Base-by-base conservation (phyloP, 2,329 filamentous ascomycete species). In the Gliomastix tumulicola region DNA sequence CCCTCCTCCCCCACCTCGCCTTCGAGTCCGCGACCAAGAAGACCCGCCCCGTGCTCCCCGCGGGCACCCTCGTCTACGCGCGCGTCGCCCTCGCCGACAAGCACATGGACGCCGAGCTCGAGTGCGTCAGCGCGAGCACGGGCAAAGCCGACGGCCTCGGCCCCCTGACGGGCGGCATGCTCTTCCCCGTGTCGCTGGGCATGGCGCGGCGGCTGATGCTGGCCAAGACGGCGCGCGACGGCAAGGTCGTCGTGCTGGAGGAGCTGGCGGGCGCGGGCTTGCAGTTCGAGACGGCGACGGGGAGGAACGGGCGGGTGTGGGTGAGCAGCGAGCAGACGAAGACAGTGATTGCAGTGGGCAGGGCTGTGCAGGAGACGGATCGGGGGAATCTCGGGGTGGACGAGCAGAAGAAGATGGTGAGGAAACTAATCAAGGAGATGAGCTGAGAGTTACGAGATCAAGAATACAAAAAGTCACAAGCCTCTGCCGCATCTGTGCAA, bases 21-120 rank as follows among this genome's bases (percentile, higher is more conserved):
- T 98, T 98, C 57, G 90, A 97, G 61, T 80, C 81, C 44, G 92
- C 88, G 15, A 88, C 84, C 31, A 92, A 89, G 60, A 97, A 97
- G 65, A 95, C 87, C 4, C 75, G 89, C 2, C 92, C 92, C 1
- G 73, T 86, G 44, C 74, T 97, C 30, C 67, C 71, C 20, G 54
- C 77, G 12, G 88, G 88, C 25, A 79, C 87, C 36, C 66, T 96
- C 20, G 87, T 97, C 23, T 97, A 97, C 63, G 90, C 89, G 25
- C 84, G 90, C 43, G 79, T 98, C 30, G 69, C 76, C 20, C 76
- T 83, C 28, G 82, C 85, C 15, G 83, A 87, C 51, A 81, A 82
- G 45, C 84, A 89, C 59, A 87, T 89, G 65, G 88, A 96, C 53
- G 75, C 88, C 2, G 92, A 97, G 63, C 68, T 98, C 31, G 88